phyloP scores from a whole-genome alignment of 1,139 yeast genomes.

The Hansenula sp. region DNA sequence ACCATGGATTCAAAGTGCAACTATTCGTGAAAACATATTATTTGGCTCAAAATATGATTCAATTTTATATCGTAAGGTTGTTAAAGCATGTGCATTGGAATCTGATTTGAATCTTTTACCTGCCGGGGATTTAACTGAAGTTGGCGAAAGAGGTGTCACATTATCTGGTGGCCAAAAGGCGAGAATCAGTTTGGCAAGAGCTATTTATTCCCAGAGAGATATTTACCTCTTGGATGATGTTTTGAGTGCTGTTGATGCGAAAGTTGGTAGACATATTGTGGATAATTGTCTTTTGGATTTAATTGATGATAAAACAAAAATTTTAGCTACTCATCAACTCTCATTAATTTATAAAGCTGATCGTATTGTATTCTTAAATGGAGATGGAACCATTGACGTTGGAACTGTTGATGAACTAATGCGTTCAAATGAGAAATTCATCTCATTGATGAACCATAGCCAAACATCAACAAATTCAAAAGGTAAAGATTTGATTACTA shows the following conservation, averaged over 20 bases:
- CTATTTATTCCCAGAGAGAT: constrained; percentile 66
- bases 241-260: constrained; percentile 84
- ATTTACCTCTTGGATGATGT: constrained; percentile 78
- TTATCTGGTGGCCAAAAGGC: constrained; percentile 93
- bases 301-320: constrained; percentile 54
- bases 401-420: constrained; percentile 49
- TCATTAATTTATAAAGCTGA: constrained; percentile 64
- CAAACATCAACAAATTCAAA: too few relatives aligned
- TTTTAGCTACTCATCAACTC: constrained; percentile 81
- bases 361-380: constrained; percentile 58
- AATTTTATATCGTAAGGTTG: constrained; percentile 46
- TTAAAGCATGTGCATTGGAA: constrained; percentile 59
- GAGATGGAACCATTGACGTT: constrained; percentile 52
- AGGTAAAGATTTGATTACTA: too few relatives aligned
- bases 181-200: constrained; percentile 63
- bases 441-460: constrained; percentile 43
- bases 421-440: constrained; percentile 38
- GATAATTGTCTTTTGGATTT: constrained; percentile 60
- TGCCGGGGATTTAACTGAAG: constrained; percentile 79
- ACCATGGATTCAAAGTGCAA: constrained; percentile 85
- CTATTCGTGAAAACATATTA: constrained; percentile 66
- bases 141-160: constrained; percentile 89
- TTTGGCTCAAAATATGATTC: constrained; percentile 62
- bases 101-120: constrained; percentile 67
- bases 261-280: constrained; percentile 78